phyloP scores from a whole-genome alignment of 768 basidiomycete genomes.

The Leccinum truebloodii region DNA sequence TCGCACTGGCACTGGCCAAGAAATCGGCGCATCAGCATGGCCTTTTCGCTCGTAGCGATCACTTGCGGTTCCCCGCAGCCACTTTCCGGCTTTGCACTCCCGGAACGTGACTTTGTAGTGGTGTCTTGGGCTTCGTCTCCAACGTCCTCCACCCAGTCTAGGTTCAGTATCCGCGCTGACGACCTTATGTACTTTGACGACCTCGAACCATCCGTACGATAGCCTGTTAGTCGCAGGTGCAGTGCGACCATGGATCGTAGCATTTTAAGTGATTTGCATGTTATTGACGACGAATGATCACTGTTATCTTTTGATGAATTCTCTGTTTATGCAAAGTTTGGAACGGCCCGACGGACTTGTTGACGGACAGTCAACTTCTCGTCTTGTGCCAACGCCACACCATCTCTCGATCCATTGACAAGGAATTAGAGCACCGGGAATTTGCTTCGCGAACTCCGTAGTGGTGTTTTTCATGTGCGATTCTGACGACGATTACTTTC shows the following conservation, averaged over 20 bases:
- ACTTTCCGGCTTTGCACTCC: slow-evolving; percentile 21
- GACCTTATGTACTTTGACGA: slow-evolving; percentile 31
- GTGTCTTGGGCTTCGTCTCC: slow-evolving; percentile 15
- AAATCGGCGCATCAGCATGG: slow-evolving; percentile 21
- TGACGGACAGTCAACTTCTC: neutral
- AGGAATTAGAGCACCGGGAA: neutral
- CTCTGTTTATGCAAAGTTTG: neutral
- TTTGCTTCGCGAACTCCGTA: neutral
- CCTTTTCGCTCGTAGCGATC: slow-evolving; percentile 26
- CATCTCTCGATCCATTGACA: slow-evolving; percentile 1
- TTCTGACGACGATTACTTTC: slow-evolving; percentile 68
- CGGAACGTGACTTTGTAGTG: slow-evolving; percentile 17
- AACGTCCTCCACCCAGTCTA: slow-evolving; percentile 12
- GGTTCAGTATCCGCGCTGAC: slow-evolving; percentile 22
- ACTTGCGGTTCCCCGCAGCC: slow-evolving; percentile 20
- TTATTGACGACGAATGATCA: slow-evolving; percentile 7
- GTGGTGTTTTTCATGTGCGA: slow-evolving; percentile 48
- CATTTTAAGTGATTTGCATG: slow-evolving; percentile 6
- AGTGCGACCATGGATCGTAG: slow-evolving; percentile 14
- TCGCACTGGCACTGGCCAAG: slow-evolving; percentile 15
- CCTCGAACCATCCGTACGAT: slow-evolving; percentile 11
- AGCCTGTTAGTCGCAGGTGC: slow-evolving; percentile 8
- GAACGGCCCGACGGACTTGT: neutral
- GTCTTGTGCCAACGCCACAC: neutral
- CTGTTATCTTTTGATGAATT: neutral